Conservation (phyloP, 73 alveolate species). For the Paramecium caudatum region DNA sequence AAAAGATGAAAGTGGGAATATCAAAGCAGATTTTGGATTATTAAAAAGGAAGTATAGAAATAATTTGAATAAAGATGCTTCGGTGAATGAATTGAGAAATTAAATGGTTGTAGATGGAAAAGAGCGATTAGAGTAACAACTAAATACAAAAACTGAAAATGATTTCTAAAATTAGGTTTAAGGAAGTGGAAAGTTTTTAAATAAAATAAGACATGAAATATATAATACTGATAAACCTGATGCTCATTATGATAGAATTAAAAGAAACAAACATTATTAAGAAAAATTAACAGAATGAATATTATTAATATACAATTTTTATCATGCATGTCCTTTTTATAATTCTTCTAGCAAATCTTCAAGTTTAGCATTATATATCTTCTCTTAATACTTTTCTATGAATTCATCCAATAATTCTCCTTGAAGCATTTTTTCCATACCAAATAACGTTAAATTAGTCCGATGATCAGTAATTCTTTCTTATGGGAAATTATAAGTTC, state of each 20-base stretch:
- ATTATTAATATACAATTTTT: neutral
- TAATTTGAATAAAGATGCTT: conserved; percentile 1
- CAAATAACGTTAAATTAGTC: conserved; percentile 80
- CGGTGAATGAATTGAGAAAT: neutral
- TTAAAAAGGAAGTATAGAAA: conserved; percentile 64
- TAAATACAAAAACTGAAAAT: conserved; percentile 57
- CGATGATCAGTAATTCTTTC: conserved; percentile 95
- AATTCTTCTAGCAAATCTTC: conserved; percentile 20
- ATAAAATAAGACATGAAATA: conserved; percentile 24
- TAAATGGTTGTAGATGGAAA: neutral
- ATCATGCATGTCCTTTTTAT: neutral
- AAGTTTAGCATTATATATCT: conserved; percentile 39
- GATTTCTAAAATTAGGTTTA: conserved; percentile 3
- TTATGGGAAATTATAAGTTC: conserved; percentile 93
- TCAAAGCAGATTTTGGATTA: conserved; percentile 52
- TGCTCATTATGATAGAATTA: conserved; percentile 45
- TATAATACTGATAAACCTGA: neutral
- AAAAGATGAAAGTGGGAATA: conserved; percentile 48
- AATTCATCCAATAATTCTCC: conserved; percentile 72
- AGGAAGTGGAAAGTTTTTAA: conserved; percentile 45
- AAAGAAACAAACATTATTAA: conserved; percentile 51
- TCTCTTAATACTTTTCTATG: conserved; percentile 44
- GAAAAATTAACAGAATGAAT: conserved; percentile 10
- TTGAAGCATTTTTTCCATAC: conserved; percentile 85
- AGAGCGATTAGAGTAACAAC: neutral